phyloP scores from a whole-genome alignment of 1,284 basidiomycete genomes.

The Sanguinoderma infundibulare region DNA sequence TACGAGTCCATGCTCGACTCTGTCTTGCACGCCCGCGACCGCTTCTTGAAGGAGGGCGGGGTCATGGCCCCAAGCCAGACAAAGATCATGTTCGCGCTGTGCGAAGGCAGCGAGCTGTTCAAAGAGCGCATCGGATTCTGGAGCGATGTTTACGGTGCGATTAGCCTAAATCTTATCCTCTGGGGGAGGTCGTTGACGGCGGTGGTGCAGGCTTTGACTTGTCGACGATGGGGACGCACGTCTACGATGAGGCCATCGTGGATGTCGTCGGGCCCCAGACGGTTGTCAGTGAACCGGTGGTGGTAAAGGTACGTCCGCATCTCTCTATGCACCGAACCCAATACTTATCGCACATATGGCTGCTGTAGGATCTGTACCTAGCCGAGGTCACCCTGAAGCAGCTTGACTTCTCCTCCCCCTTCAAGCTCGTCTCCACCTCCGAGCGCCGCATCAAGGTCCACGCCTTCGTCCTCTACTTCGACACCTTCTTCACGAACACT shows the following conservation, averaged over 20 bases:
- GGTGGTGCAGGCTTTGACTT: constrained; percentile 77
- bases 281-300: constrained; percentile 68
- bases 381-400: constrained; percentile 66
- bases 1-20: constrained; percentile 99
- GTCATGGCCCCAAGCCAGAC: constrained; percentile 95
- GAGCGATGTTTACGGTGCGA: constrained; percentile 85
- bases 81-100: constrained; percentile 83
- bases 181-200: background rate
- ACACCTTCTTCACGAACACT: constrained; percentile 84
- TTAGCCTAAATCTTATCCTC: constrained; percentile 19
- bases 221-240: constrained; percentile 71
- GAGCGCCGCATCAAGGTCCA: constrained; percentile 69
- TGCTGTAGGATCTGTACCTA: constrained; percentile 72
- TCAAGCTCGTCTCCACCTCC: constrained; percentile 68
- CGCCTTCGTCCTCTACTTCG: constrained; percentile 92
- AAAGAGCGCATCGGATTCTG: constrained; percentile 89
- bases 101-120: constrained; percentile 75
- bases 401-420: constrained; percentile 80
- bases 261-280: constrained; percentile 78
- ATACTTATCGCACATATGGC: background rate
- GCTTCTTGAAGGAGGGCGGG: constrained; percentile 76
- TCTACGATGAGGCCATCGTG: constrained; percentile 81
- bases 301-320: constrained; percentile 62
- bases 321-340: background rate
- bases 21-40: constrained; percentile 86